Conservation (phyloP, 2,329 filamentous ascomycete genomes). For the Aspergillus clavatus region DNA sequence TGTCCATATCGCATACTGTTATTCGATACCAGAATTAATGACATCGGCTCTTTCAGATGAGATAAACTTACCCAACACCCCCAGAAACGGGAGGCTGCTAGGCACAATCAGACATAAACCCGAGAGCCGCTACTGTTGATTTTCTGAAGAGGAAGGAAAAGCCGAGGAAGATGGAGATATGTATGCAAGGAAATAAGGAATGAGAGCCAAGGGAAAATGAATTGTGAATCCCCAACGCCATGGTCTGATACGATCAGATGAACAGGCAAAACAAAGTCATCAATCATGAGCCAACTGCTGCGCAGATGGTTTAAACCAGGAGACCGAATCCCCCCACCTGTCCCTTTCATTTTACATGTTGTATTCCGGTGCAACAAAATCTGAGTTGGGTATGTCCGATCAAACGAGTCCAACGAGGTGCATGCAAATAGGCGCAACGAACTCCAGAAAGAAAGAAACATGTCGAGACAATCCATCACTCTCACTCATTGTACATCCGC, state of each 20-base stretch:
- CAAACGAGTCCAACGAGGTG: constrained; percentile 1
- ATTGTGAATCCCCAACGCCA: constrained; percentile 20
- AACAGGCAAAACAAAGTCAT: constrained; percentile 10
- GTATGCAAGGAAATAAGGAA: constrained; percentile 6
- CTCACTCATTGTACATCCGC: neutral
- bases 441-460: constrained; percentile 5
- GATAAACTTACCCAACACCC: too few relatives aligned
- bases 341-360: neutral
- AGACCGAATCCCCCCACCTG: neutral
- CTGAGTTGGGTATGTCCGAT: neutral
- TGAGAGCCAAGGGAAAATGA: too few relatives aligned
- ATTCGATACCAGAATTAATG: too few relatives aligned
- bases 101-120: too few relatives aligned
- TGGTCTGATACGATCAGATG: constrained; percentile 6
- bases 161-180: constrained; percentile 3
- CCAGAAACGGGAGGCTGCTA: too few relatives aligned
- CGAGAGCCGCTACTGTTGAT: too few relatives aligned
- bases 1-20: too few relatives aligned
- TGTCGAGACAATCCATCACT: neutral
- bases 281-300: constrained; percentile 11
- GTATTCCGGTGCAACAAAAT: neutral
- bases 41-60: too few relatives aligned
- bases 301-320: neutral
- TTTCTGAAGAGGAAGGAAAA: constrained; percentile 1
- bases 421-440: constrained; percentile 6